Base-by-base conservation (phyloP, 2,329 filamentous ascomycete species). In the Herpotrichia juniperi region DNA sequence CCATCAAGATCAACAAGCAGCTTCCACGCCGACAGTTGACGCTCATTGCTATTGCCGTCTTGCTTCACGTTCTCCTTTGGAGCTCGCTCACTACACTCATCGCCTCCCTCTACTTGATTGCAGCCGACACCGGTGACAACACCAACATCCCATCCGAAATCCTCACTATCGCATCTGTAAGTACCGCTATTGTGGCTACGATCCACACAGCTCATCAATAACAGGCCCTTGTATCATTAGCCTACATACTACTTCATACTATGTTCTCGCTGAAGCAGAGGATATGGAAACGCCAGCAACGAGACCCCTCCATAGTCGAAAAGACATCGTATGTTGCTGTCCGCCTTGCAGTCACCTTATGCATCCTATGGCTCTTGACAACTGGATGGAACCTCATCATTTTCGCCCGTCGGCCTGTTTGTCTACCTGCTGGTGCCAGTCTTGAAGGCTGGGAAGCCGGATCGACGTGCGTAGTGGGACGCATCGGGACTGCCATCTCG, bases 351-450 rank as follows among this genome's bases (percentile, higher is more conserved):
- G 62, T 67, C 19, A 61, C 63, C 14, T 40, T 74, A 24, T 73
- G 67, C 48, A 58, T 68, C 12, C 51, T 74, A 6, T 76, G 74
- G 73, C 51, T 75, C 14, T 46, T 74, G 53, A 72, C 72, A 2
- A 61, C 61, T 2, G 73, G 73, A 6, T 75, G 74, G 73, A 71
- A 74, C 54, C 64, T 75, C 54, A 74, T 76, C 34, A 56, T 69
- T 11, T 69, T 73, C 3, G 71, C 71, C 12, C 61, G 73, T n/a
- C 64, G 67, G 47, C 73, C 73, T 6, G 28, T 64, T 5, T 75
- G 74, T 47, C 49, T 71, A 16, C 50, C 62, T 21, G 49, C 53
- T 11, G 61, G 46, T n/a, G 39, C 56, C 6, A 58, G 54, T 8
- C 58, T 63, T 26, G 51, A 61, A 37, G 50, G 54, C n/a, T 75